Evolutionary conservation across 1,284 basidiomycete species (phyloP).

Genomic region (Vanrija sp.): DNA sequence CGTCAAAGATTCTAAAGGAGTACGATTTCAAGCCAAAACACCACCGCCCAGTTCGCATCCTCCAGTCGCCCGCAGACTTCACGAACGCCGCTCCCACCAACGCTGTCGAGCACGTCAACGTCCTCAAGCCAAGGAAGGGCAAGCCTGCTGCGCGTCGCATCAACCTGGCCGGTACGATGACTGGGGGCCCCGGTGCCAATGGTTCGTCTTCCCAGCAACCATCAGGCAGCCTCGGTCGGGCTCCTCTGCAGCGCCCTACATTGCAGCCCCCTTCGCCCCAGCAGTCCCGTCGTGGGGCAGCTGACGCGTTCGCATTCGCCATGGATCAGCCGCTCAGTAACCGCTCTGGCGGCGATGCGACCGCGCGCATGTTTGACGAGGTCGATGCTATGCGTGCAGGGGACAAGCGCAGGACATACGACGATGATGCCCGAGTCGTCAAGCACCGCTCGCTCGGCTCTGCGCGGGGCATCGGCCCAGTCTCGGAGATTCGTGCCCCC

Average conservation of each 20-base stretch:
- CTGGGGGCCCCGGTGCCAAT: constrained; percentile 1
- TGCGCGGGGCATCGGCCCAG: constrained; percentile 12
- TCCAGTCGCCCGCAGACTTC: no score
- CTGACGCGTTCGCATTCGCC: constrained; percentile 29
- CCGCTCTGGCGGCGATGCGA: constrained; percentile 20
- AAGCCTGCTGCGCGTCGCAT: constrained; percentile 17
- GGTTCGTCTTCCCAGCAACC: not conserved
- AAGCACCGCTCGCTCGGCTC: constrained; percentile 28
- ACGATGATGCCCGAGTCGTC: constrained; percentile 6
- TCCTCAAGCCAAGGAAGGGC: constrained; percentile 19
- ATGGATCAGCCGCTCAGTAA: constrained; percentile 34
- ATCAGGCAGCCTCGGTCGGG: constrained; percentile 1
- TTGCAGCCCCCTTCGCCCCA: not conserved
- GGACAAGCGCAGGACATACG: constrained; percentile 33
- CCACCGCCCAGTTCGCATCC: constrained; percentile 1
- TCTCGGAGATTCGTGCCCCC: constrained; percentile 35
- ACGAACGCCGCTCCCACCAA: not conserved
- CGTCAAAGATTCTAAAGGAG: constrained; percentile 70
- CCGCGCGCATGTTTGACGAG: constrained; percentile 33
- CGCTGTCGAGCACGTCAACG: constrained; percentile 17
- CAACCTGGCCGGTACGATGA: constrained; percentile 12
- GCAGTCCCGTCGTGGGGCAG: constrained; percentile 1
- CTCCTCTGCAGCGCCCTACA: not conserved
- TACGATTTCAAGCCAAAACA: constrained; percentile 60
- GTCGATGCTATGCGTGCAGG: constrained; percentile 13